Percentiles rank a stretch among this genome's conserved stretches.
Evolutionary conservation across 805 yeast genomes (phyloP).

Genomic region (Myxozyma nipponensis): DNA sequence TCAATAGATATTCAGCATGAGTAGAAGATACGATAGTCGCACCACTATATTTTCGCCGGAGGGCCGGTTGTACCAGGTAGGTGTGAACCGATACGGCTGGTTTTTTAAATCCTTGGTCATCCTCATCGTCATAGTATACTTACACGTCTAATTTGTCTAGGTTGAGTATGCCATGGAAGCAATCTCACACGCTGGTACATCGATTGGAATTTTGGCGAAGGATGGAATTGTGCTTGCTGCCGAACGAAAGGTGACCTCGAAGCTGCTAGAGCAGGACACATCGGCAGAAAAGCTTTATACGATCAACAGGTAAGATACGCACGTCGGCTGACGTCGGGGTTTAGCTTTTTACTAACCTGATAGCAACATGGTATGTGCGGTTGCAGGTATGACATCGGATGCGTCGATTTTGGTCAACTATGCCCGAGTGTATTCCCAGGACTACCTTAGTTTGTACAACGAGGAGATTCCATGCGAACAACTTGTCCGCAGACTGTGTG

Average conservation of each 20-base stretch:
- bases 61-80: constrained; percentile 89
- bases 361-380: constrained; percentile 76
- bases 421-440: constrained; percentile 83
- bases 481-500: constrained; percentile 83
- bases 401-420: constrained; percentile 85
- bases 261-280: constrained; percentile 88
- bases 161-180: constrained; percentile 96
- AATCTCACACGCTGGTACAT: constrained; percentile 77
- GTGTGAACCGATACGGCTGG: too few species aligned
- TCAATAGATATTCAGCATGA: constrained; percentile 40
- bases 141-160: constrained; percentile 33
- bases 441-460: constrained; percentile 76
- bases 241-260: constrained; percentile 90
- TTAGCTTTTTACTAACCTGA: background rate
- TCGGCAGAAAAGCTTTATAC: constrained; percentile 89
- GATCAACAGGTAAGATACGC: constrained; percentile 55
- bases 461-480: constrained; percentile 93
- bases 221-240: constrained; percentile 96
- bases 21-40: constrained; percentile 98
- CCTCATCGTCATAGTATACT: too few species aligned
- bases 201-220: constrained; percentile 67
- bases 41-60: constrained; percentile 99
- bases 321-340: background rate
- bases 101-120: too few species aligned
- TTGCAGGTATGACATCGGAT: constrained; percentile 97